phyloP scores from a whole-genome alignment of 1,284 basidiomycete species.

The Leccinum insolens region DNA sequence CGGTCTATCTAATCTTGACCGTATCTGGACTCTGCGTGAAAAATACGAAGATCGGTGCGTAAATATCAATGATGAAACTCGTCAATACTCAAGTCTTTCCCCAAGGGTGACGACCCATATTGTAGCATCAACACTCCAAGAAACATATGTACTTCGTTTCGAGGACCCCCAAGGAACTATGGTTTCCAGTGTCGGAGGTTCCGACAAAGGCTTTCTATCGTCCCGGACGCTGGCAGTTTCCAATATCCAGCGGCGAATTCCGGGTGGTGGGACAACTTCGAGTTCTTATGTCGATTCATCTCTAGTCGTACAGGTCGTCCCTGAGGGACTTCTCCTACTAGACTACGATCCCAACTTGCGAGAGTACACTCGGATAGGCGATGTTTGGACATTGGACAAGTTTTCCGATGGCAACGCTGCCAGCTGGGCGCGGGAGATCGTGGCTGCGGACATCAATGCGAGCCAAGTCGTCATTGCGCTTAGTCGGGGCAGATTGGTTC shows the following conservation, averaged over 20 bases:
- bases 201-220: constrained; percentile 46
- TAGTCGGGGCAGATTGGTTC: constrained; percentile 55
- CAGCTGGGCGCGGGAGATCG: constrained; percentile 48
- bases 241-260: constrained; percentile 50
- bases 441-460: constrained; percentile 66
- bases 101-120: constrained; percentile 56
- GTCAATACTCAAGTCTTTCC: constrained; percentile 8
- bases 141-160: constrained; percentile 56
- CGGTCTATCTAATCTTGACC: constrained; percentile 60
- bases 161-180: constrained; percentile 37
- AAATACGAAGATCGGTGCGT: constrained; percentile 56
- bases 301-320: constrained; percentile 73
- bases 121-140: constrained; percentile 57
- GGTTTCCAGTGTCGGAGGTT: constrained; percentile 40
- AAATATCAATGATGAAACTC: not conserved
- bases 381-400: constrained; percentile 36
- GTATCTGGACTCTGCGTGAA: constrained; percentile 67
- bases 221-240: constrained; percentile 68
- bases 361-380: constrained; percentile 37
- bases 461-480: constrained; percentile 71
- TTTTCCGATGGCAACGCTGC: constrained; percentile 22
- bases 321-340: constrained; percentile 54
- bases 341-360: constrained; percentile 48
- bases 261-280: constrained; percentile 26
- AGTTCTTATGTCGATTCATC: constrained; percentile 54